Conservation (phyloP, 257 asterid species). For the Eucommia ulmoides region DNA sequence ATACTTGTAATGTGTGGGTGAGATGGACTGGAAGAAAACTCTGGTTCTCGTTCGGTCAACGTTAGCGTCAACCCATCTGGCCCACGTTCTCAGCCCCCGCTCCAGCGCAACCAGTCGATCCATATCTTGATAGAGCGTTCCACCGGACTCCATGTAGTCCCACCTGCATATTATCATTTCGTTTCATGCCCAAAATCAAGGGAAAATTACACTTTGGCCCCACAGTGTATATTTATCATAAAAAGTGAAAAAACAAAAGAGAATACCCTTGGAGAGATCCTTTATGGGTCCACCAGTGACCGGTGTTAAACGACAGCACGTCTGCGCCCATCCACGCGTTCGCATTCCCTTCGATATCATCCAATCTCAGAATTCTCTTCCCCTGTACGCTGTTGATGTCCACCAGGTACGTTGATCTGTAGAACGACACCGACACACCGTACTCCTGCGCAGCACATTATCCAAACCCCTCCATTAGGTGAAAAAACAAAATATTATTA, state of each 20-base stretch:
- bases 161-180: slow-evolving; percentile 36
- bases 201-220: no score
- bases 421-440: slow-evolving; percentile 62
- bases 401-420: slow-evolving; percentile 81
- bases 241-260: no score
- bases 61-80: slow-evolving; percentile 65
- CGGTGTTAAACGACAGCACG: slow-evolving; percentile 83
- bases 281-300: slow-evolving; percentile 95
- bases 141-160: slow-evolving; percentile 82
- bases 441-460: slow-evolving; percentile 42
- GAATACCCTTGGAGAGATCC: slow-evolving; percentile 93
- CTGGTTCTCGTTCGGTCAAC: slow-evolving; percentile 44
- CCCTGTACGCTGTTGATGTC: slow-evolving; percentile 67
- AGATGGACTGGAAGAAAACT: slow-evolving; percentile 78
- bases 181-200: no score
- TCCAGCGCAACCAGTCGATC: slow-evolving; percentile 63
- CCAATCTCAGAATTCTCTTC: slow-evolving; percentile 64
- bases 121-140: slow-evolving; percentile 58
- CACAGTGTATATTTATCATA: no score
- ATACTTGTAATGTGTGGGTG: slow-evolving; percentile 91
- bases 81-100: slow-evolving; percentile 81
- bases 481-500: no score
- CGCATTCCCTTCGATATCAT: slow-evolving; percentile 63
- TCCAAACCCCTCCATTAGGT: background rate
- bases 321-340: slow-evolving; percentile 78